Conservation (phyloP, 148 eudicot genomes). For the Nepenthes mirabilis region DNA sequence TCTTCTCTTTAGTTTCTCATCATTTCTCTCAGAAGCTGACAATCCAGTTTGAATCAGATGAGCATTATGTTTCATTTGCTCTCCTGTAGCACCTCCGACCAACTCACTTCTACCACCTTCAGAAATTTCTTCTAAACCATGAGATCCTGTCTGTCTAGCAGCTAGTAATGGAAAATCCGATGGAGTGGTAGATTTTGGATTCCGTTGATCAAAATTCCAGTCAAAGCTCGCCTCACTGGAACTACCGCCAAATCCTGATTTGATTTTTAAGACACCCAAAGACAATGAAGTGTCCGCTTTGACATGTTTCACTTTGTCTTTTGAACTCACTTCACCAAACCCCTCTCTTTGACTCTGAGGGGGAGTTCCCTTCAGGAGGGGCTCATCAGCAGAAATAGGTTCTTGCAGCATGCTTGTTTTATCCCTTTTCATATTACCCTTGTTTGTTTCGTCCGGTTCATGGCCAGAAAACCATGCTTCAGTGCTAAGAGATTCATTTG, state of each 20-base stretch:
- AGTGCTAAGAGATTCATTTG: conserved; percentile 48
- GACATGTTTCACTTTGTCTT: conserved; percentile 14
- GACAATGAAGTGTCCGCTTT: conserved; percentile 10
- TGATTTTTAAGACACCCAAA: neutral
- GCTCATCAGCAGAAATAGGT: conserved; percentile 13
- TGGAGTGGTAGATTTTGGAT: conserved; percentile 12
- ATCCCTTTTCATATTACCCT: conserved; percentile 15
- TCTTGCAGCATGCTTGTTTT: conserved; percentile 20
- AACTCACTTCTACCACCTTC: conserved; percentile 24
- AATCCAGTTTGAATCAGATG: conserved; percentile 14
- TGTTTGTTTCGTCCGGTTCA: conserved; percentile 43
- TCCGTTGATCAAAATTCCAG: conserved; percentile 11
- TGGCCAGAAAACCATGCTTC: conserved; percentile 71
- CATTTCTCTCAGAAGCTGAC: conserved; percentile 19
- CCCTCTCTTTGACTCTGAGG: conserved; percentile 16
- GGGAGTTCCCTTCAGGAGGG: conserved; percentile 6
- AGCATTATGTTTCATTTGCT: conserved; percentile 15
- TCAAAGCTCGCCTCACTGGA: conserved; percentile 18
- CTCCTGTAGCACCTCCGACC: conserved; percentile 23
- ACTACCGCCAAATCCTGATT: conserved; percentile 1
- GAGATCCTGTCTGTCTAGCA: conserved; percentile 12
- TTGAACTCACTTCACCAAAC: conserved; percentile 16
- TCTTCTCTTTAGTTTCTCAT: conserved; percentile 26
- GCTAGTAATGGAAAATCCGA: conserved; percentile 17
- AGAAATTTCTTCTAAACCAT: conserved; percentile 18